Evolutionary conservation across 2,329 filamentous ascomycete species (phyloP).

Genomic region (Tolypocladium tropicale): DNA sequence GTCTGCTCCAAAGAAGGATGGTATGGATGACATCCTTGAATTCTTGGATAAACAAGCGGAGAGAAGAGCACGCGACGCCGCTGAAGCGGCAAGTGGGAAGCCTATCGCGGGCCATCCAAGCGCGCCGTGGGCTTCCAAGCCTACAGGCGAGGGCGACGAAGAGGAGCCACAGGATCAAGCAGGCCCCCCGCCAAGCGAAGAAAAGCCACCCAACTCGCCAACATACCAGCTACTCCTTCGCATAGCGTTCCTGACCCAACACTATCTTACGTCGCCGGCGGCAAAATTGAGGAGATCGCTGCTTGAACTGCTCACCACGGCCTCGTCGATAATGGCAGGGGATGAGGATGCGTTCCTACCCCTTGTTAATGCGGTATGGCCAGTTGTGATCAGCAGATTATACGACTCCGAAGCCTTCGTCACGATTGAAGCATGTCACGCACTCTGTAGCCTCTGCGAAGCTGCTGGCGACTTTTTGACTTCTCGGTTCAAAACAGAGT

Average conservation of each 20-base stretch:
- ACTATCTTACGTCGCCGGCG: slow-evolving; percentile 81
- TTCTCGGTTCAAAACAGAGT: slow-evolving; percentile 64
- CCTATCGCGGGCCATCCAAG: slow-evolving; percentile 19
- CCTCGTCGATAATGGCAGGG: slow-evolving; percentile 58
- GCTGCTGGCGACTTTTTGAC: slow-evolving; percentile 73
- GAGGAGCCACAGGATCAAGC: slow-evolving; percentile 24
- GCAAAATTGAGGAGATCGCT: slow-evolving; percentile 69
- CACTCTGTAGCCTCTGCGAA: slow-evolving; percentile 58
- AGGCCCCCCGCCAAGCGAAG: slow-evolving; percentile 22
- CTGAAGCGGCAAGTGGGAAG: slow-evolving; percentile 22
- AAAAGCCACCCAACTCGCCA: slow-evolving; percentile 59
- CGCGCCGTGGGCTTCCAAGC: slow-evolving; percentile 26
- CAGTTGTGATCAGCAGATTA: slow-evolving; percentile 60
- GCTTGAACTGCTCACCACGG: slow-evolving; percentile 64
- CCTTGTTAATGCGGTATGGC: slow-evolving; percentile 85
- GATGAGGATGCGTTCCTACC: slow-evolving; percentile 82
- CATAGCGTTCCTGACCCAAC: slow-evolving; percentile 75
- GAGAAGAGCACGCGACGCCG: slow-evolving; percentile 21
- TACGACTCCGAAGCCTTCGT: slow-evolving; percentile 60
- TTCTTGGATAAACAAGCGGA: slow-evolving; percentile 50
- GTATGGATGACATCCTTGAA: slow-evolving; percentile 35
- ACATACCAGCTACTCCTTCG: slow-evolving; percentile 73
- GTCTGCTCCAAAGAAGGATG: slow-evolving; percentile 15
- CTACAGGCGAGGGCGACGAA: slow-evolving; percentile 20
- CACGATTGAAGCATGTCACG: slow-evolving; percentile 56